Evolutionary conservation across 1,139 yeast genomes (phyloP), one percentile per base, ranked within the genome.

Genomic region (Suhomyces ambrosiae): DNA sequence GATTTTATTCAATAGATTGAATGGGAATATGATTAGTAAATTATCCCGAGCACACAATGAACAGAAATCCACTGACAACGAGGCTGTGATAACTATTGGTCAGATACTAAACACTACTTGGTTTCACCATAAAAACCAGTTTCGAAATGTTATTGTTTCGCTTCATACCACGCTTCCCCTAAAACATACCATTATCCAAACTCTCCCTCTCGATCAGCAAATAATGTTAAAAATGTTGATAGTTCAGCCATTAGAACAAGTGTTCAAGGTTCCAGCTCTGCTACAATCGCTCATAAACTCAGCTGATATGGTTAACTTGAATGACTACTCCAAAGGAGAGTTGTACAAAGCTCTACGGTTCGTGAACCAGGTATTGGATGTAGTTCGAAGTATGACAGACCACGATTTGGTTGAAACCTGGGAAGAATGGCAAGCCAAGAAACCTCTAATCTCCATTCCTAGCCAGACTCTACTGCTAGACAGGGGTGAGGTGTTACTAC

Each of bases 211-310:
- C 8, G 22, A 14, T 7, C 18, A 13, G 18, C 22, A 15, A n/a
- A 3, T 11, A 7, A 7, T 5, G 11, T 21, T 12, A 5, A 11
- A 19, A 9, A 13, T 15, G 8, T 35, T 35, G 35, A 11, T 18
- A 14, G 6, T 15, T n/a, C 26, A 30, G 31, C 48, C 46, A 5
- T 30, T 42, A 6, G 42, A 39, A 16, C 33, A 37, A 15, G 26
- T 37, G 5, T 30, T 37, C 27, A 23, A 21, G 23, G 37, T 39
- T 23, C 48, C 45, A 1, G 31, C 19, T 4, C 17, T 37, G 13
- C 17, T 42, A 24, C 40, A 34, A 15, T 24, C 22, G 7, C 19
- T 44, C 5, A 19, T 44, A 2, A 35, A 44, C 23, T 7, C 41
- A 3, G 15, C 30, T 15, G 10, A 11, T 5, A 23, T 30, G 14